phyloP scores from a whole-genome alignment of 306 rosid genomes.

The Rubus parviflorus region DNA sequence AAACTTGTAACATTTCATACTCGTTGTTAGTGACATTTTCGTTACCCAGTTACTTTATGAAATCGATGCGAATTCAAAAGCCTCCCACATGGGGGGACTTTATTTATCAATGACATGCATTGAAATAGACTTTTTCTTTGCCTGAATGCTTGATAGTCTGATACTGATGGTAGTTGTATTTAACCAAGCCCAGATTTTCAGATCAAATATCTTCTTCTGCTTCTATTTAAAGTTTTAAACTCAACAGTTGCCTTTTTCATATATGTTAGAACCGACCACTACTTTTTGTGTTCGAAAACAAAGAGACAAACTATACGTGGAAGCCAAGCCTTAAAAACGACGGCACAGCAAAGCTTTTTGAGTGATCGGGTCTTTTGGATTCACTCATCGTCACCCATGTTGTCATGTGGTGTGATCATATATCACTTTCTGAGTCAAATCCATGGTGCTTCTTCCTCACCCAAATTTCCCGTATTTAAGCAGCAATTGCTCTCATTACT shows the following conservation, averaged over 20 bases:
- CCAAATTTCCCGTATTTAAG: background rate
- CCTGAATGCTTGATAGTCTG: conserved; percentile 5
- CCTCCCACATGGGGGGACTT: background rate
- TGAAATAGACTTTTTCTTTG: background rate
- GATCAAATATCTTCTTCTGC: background rate
- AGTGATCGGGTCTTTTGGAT: background rate
- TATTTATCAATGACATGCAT: background rate
- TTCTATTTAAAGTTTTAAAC: background rate
- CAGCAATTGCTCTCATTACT: background rate
- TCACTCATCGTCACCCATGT: conserved; percentile 16
- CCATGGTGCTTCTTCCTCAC: background rate
- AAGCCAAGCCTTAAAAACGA: background rate
- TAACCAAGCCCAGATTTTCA: background rate
- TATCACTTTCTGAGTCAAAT: background rate
- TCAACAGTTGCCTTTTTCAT: background rate
- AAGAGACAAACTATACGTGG: background rate
- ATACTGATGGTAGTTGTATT: too few species aligned
- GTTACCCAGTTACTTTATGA: background rate
- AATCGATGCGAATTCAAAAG: background rate
- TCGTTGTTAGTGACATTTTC: background rate
- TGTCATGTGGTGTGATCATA: background rate
- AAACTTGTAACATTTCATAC: background rate
- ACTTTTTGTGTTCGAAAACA: background rate
- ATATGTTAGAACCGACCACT: background rate
- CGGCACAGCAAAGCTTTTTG: background rate